Conservation (phyloP, 176 grass and related monocot genomes). For the Rhynchospora breviuscula region DNA sequence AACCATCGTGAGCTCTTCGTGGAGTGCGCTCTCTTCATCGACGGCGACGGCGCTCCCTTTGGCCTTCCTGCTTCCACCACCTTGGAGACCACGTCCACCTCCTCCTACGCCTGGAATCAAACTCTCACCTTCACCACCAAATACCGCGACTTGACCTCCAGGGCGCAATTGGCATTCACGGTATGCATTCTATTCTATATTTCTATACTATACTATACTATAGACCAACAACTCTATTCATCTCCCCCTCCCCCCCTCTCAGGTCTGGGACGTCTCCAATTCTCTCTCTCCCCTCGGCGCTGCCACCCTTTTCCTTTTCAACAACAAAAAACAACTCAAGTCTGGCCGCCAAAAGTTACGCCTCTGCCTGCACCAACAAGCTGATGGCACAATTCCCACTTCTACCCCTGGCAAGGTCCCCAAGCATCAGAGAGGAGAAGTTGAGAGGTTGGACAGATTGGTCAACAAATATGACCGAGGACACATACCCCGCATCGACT, state of each 20-base stretch:
- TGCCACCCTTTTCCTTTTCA: slow-evolving; percentile 82
- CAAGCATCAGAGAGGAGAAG: slow-evolving; percentile 75
- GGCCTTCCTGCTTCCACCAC: slow-evolving; percentile 49
- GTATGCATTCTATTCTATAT: slow-evolving; percentile 28
- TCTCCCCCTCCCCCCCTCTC: not conserved
- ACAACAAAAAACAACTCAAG: slow-evolving; percentile 91
- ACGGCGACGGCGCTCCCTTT: slow-evolving; percentile 49
- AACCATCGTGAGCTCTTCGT: slow-evolving; percentile 45
- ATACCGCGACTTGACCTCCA: slow-evolving; percentile 90
- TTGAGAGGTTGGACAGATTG: slow-evolving; percentile 83
- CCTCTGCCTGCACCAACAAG: slow-evolving; percentile 64
- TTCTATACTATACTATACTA: no score
- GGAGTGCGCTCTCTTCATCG: slow-evolving; percentile 68
- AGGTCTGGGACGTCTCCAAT: slow-evolving; percentile 83
- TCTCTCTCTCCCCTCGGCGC: slow-evolving; percentile 51
- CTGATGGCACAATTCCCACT: slow-evolving; percentile 82
- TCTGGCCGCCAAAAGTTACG: slow-evolving; percentile 73
- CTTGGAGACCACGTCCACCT: no score
- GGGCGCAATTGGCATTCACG: slow-evolving; percentile 76
- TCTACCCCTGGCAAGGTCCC: slow-evolving; percentile 93
- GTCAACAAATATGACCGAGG: slow-evolving; percentile 96
- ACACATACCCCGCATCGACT: slow-evolving; percentile 87
- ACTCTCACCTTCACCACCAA: slow-evolving; percentile 70
- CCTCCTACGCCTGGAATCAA: slow-evolving; percentile 69
- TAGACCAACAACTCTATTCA: no score